phyloP scores from a whole-genome alignment of 805 yeast genomes.

The Teunomyces lycoperdinae region DNA sequence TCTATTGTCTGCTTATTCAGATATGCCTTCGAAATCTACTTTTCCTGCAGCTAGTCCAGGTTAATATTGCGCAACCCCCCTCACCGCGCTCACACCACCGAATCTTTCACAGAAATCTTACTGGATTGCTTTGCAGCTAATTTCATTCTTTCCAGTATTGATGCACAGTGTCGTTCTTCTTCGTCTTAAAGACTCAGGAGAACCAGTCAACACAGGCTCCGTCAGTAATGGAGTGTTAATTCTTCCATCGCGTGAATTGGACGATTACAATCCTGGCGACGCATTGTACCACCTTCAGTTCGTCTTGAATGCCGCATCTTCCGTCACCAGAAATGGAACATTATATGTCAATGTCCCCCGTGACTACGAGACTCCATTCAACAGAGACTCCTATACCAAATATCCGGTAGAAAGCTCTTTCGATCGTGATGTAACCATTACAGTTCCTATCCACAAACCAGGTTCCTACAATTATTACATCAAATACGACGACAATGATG shows the following conservation, averaged over 20 bases:
- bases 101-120: not conserved
- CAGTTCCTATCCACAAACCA: constrained; percentile 61
- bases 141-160: not conserved
- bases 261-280: constrained; percentile 31
- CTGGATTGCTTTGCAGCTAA: not conserved
- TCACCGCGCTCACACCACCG: not conserved
- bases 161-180: constrained; percentile 40
- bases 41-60: not conserved
- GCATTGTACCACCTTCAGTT: constrained; percentile 53
- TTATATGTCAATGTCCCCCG: constrained; percentile 75
- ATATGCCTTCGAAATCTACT: not conserved
- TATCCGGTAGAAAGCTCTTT: constrained; percentile 54
- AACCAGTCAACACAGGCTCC: constrained; percentile 38
- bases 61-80: not conserved
- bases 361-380: constrained; percentile 39
- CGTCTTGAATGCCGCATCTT: constrained; percentile 71
- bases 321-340: constrained; percentile 65
- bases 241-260: constrained; percentile 45
- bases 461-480: constrained; percentile 80
- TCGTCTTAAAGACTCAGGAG: constrained; percentile 46
- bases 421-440: constrained; percentile 59
- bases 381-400: constrained; percentile 54
- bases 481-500: constrained; percentile 44
- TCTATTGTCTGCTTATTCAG: not conserved
- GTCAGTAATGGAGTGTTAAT: constrained; percentile 48